Conservation (phyloP, 495 filamentous ascomycete genomes). For the Cladorrhinum samala region DNA sequence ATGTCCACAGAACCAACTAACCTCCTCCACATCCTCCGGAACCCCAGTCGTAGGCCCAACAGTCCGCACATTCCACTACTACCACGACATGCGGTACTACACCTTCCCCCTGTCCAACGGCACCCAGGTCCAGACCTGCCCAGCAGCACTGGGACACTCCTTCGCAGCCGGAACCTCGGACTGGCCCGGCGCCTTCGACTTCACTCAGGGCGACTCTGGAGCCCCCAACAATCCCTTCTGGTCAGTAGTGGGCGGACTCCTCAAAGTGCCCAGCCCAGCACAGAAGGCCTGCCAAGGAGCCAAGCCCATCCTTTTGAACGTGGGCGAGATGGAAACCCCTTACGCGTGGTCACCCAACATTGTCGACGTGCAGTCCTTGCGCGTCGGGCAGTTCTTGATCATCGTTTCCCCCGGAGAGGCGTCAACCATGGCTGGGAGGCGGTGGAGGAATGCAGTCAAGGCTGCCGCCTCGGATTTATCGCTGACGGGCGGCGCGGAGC, state of each 20-base stretch:
- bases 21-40: conserved; percentile 36
- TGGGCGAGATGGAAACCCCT: conserved; percentile 68
- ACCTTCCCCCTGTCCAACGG: conserved; percentile 70
- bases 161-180: conserved; percentile 94
- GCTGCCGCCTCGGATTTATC: conserved; percentile 36
- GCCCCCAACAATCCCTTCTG: conserved; percentile 72
- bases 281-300: conserved; percentile 74
- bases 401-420: conserved; percentile 83
- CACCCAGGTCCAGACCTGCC: conserved; percentile 68
- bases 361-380: conserved; percentile 82
- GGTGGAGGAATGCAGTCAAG: conserved; percentile 76
- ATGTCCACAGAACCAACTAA: conserved; percentile 17
- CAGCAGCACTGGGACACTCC: conserved; percentile 84
- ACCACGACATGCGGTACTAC: conserved; percentile 55
- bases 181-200: conserved; percentile 88
- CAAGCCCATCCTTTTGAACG: conserved; percentile 85
- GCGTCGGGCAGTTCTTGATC: conserved; percentile 84
- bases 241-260: conserved; percentile 64
- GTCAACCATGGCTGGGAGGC: conserved; percentile 88
- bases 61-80: conserved; percentile 61
- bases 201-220: conserved; percentile 75
- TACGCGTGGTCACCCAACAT: conserved; percentile 92
- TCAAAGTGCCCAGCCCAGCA: conserved; percentile 62
- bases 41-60: conserved; percentile 42
- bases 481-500: conserved; percentile 25